Percentiles rank a stretch among this genome's conserved stretches.
Evolutionary conservation across 129 eudicot genomes (phyloP).

Genomic region (carrot (Daucus carota)): DNA sequence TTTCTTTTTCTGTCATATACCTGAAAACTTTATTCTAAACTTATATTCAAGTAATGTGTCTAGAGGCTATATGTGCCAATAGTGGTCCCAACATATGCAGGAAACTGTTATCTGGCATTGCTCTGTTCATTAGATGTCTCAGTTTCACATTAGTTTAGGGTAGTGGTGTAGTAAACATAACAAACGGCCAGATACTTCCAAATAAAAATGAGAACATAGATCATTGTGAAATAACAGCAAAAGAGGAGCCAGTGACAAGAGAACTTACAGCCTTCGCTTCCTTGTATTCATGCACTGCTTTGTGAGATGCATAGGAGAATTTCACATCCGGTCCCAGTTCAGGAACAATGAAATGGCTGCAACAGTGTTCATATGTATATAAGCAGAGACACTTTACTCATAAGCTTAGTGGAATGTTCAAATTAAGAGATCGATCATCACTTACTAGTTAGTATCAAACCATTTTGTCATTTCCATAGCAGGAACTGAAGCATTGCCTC

Average conservation of each 20-base stretch:
- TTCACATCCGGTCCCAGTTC: conserved; percentile 72
- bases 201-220: not conserved
- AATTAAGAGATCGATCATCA: conserved; percentile 7
- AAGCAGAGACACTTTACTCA: not conserved
- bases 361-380: not conserved
- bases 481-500: conserved; percentile 83
- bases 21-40: not conserved
- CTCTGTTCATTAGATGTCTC: not conserved
- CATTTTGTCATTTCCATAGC: conserved; percentile 94
- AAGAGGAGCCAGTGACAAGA: not conserved
- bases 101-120: not conserved
- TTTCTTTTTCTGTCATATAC: too few species aligned
- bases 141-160: not conserved
- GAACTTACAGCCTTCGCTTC: conserved; percentile 69
- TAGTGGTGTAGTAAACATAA: not conserved
- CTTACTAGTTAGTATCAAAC: conserved; percentile 96
- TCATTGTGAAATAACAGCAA: not conserved
- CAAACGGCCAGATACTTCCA: not conserved
- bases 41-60: not conserved
- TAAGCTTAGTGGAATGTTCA: not conserved
- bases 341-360: conserved; percentile 83
- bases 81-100: not conserved
- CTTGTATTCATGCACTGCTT: conserved; percentile 76
- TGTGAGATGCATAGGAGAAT: conserved; percentile 69
- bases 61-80: not conserved